Conservation (phyloP, 2,329 filamentous ascomycete genomes). For the Xylaria sp. region DNA sequence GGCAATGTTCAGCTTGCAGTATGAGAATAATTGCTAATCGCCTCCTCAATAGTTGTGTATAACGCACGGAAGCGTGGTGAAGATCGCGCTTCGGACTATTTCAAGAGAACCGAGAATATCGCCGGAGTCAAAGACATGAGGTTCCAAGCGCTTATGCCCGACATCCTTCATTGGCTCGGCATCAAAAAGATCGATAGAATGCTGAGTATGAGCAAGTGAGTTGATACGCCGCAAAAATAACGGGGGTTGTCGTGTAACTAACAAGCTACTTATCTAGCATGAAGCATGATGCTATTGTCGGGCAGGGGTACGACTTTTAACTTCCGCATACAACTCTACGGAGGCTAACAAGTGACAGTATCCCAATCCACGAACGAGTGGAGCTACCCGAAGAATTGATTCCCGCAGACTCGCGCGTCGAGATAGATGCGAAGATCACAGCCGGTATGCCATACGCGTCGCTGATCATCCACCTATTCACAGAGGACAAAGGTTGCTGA, state of each 20-base stretch:
- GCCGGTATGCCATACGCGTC: conserved; percentile 70
- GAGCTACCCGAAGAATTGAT: conserved; percentile 95
- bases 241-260: conserved; percentile 41
- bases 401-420: conserved; percentile 92
- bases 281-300: conserved; percentile 90
- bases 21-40: conserved; percentile 41
- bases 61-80: conserved; percentile 83
- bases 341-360: conserved; percentile 58
- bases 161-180: conserved; percentile 96
- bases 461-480: conserved; percentile 26
- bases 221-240: conserved; percentile 40
- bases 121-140: conserved; percentile 97
- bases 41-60: conserved; percentile 65
- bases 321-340: conserved; percentile 32
- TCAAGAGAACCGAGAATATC: conserved; percentile 97
- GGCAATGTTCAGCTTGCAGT: conserved; percentile 37
- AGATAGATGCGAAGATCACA: conserved; percentile 98
- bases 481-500: conserved; percentile 41
- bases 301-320: conserved; percentile 70
- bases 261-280: conserved; percentile 63
- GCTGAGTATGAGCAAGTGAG: conserved; percentile 97
- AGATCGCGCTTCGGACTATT: conserved; percentile 89
- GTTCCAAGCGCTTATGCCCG: conserved; percentile 97
- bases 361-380: conserved; percentile 88
- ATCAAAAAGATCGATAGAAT: conserved; percentile 99